Evolutionary conservation across 768 basidiomycete species (phyloP).

Genomic region (Tylopilus sp.): DNA sequence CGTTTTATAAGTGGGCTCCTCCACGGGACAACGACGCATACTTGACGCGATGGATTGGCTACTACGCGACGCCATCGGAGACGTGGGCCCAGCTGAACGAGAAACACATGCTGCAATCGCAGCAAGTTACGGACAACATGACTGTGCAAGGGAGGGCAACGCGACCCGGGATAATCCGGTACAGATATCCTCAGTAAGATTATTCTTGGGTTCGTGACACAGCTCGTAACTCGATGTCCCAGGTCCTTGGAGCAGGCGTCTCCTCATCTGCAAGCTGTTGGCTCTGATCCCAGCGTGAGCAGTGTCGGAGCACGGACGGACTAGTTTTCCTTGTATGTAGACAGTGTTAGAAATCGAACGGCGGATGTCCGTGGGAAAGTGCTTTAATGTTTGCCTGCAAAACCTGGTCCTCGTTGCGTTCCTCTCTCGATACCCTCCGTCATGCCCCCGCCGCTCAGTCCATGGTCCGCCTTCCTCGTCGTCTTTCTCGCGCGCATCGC

Average conservation of each 20-base stretch:
- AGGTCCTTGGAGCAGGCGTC: conserved; percentile 61
- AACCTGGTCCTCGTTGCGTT: not conserved
- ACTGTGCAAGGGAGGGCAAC: conserved; percentile 42
- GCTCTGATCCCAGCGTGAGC: conserved; percentile 38
- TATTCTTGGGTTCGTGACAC: not conserved
- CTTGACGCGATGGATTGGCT: conserved; percentile 62
- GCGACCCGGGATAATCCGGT: conserved; percentile 52
- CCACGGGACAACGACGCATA: conserved; percentile 55
- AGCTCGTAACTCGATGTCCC: conserved; percentile 5
- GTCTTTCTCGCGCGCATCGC: conserved; percentile 12
- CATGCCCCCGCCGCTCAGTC: conserved; percentile 6
- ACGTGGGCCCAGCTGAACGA: conserved; percentile 55
- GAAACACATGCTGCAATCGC: conserved; percentile 48
- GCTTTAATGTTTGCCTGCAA: conserved; percentile 1
- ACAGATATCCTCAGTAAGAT: conserved; percentile 73
- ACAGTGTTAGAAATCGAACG: conserved; percentile 1
- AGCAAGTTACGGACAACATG: conserved; percentile 38
- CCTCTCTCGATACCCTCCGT: conserved; percentile 9
- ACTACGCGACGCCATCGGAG: conserved; percentile 51
- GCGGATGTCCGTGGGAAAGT: conserved; percentile 22
- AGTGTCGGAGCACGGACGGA: conserved; percentile 33
- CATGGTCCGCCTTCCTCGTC: conserved; percentile 26
- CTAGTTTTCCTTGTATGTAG: conserved; percentile 1
- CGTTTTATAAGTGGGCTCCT: conserved; percentile 69
- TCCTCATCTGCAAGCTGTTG: conserved; percentile 58